Conservation (phyloP, 2,329 filamentous ascomycete species). For the Allantophomopsis lycopodina region DNA sequence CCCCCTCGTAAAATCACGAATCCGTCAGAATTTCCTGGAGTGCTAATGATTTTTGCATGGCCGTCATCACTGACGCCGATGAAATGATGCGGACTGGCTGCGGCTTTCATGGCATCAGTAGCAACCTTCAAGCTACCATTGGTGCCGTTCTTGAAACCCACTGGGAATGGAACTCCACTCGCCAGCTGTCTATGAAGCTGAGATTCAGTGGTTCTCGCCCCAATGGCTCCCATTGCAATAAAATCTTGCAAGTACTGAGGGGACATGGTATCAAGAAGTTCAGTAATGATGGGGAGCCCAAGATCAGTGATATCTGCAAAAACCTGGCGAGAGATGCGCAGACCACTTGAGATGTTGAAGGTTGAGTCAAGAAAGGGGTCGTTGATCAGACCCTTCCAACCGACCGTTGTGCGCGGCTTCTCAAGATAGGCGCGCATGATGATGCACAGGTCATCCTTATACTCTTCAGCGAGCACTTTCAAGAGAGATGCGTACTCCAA, state of each 20-base stretch:
- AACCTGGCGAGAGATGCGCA: slow-evolving; percentile 81
- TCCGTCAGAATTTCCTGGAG: slow-evolving; percentile 87
- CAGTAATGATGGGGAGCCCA: slow-evolving; percentile 89
- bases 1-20: slow-evolving; percentile 94
- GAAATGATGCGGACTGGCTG: slow-evolving; percentile 84
- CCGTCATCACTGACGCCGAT: slow-evolving; percentile 98
- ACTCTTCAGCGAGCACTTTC: slow-evolving; percentile 63
- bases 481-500: slow-evolving; percentile 79
- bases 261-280: slow-evolving; percentile 98
- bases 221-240: slow-evolving; percentile 90
- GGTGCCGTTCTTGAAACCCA: slow-evolving; percentile 99
- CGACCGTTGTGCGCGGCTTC: slow-evolving; percentile 95
- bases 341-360: slow-evolving; percentile 98
- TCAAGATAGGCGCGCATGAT: slow-evolving; percentile 99
- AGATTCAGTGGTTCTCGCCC: slow-evolving; percentile 89
- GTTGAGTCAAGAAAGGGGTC: slow-evolving; percentile 95
- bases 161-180: slow-evolving; percentile 88
- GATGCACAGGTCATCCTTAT: slow-evolving; percentile 73
- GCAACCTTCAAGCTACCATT: slow-evolving; percentile 84
- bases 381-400: slow-evolving; percentile 99
- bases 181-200: slow-evolving; percentile 94
- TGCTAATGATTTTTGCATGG: slow-evolving; percentile 86
- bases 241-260: slow-evolving; percentile 95
- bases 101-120: slow-evolving; percentile 88
- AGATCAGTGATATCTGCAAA: slow-evolving; percentile 78